Evolutionary conservation across 2,329 filamentous ascomycete species (phyloP), one percentile per base, ranked within the genome.

Genomic region (Fusarium humuli): DNA sequence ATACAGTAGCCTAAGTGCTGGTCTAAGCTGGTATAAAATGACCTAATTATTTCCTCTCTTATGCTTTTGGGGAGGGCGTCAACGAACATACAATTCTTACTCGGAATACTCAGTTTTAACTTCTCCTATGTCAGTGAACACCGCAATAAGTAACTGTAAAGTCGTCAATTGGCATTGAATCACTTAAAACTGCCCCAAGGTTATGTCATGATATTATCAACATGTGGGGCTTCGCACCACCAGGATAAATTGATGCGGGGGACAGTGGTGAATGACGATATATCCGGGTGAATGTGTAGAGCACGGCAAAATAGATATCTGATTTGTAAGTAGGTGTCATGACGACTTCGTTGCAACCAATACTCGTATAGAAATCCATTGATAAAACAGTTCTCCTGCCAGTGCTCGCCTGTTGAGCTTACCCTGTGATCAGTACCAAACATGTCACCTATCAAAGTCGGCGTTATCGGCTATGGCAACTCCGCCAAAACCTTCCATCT

Each of bases 391-490:
- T 34, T 13, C 9, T 10, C 6, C 11, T n/a, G 11, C 16, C 11
- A n/a, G 34, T 20, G 27, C 20, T 4, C 4, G 7, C 7, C 20
- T 23, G 5, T 18, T 30, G 22, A 18, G 3, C 12, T 9, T 10
- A 10, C 18, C 14, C 50, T 23, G 14, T 27, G 7, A 27, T 22
- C 3, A 18, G 3, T 2, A 40, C 37, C 72, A 79, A 22, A 69
- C 77, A 74, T 74, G 76, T 52, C 73, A 0, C 65, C 67, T 9
- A 77, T 86, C 76, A 86, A 84, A 69, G 79, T 86, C 37, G 84
- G 84, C 40, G 72, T 86, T 46, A 75, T 86, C 34, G 85, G 85
- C 66, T 87, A 86, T 58, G 84, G 85, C 75, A 80, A 81, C 57
- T 80, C 84, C 1, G 76, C 83, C 18, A 84, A 83, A 66, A 80